Conservation (phyloP, 108 stramenopile genomes). For the Aurantiochytrium sp. region DNA sequence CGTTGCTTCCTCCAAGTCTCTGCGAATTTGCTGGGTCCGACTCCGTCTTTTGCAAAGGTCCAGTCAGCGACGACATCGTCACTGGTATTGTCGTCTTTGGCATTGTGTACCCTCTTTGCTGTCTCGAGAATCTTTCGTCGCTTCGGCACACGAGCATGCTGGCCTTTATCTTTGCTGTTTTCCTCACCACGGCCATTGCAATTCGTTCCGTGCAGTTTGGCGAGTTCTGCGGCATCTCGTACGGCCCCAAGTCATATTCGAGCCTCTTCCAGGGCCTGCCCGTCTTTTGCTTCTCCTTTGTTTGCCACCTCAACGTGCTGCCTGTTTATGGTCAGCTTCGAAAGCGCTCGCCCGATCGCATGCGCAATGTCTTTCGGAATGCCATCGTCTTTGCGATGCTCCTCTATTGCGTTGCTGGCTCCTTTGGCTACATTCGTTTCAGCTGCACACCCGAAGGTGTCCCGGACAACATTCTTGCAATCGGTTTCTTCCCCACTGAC, state of each 20-base stretch:
- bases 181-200: neutral
- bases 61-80: neutral
- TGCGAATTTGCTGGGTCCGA: neutral
- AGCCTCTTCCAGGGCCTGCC: neutral
- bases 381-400: conserved; percentile 12
- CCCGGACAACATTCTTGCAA: conserved; percentile 5
- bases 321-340: conserved; percentile 3
- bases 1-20: neutral
- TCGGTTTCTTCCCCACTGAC: neutral
- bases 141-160: conserved; percentile 15
- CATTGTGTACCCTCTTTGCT: neutral
- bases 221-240: neutral
- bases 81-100: neutral
- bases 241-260: neutral
- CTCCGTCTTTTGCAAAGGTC: neutral
- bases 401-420: neutral
- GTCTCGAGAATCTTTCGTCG: neutral
- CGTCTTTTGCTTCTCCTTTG: conserved; percentile 4
- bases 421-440: conserved; percentile 1
- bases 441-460: neutral
- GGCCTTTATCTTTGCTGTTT: conserved; percentile 7
- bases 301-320: conserved; percentile 1
- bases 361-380: neutral
- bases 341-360: neutral
- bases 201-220: neutral